Evolutionary conservation across 306 rosid species (phyloP).

Genomic region (Cercis canadensis): DNA sequence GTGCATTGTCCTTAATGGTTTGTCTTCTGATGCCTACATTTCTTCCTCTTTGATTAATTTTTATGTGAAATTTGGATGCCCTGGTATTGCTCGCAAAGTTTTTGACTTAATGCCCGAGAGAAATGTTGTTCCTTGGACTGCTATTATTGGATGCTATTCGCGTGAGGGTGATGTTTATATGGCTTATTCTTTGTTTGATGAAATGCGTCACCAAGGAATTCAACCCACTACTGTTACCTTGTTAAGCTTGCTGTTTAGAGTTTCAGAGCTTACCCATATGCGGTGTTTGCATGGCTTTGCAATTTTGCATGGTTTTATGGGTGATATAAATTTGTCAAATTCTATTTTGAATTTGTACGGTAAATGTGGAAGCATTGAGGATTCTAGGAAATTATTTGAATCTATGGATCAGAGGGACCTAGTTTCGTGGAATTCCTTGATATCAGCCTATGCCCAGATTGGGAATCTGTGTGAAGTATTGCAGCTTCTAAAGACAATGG

Average conservation of each 20-base stretch:
- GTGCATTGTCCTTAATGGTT: slow-evolving; percentile 50
- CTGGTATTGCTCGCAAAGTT: slow-evolving; percentile 54
- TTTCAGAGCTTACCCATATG: slow-evolving; percentile 47
- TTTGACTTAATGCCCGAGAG: slow-evolving; percentile 68
- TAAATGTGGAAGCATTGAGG: slow-evolving; percentile 61
- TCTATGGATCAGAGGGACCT: slow-evolving; percentile 55
- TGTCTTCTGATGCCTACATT: slow-evolving; percentile 59
- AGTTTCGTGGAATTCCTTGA: slow-evolving; percentile 76
- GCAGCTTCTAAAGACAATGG: slow-evolving; percentile 53
- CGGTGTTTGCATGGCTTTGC: slow-evolving; percentile 74
- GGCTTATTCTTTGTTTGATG: slow-evolving; percentile 52
- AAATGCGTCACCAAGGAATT: slow-evolving; percentile 60
- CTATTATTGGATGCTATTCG: slow-evolving; percentile 76
- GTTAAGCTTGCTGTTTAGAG: slow-evolving; percentile 61
- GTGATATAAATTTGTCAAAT: slow-evolving; percentile 56
- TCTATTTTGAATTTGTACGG: slow-evolving; percentile 63
- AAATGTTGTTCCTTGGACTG: slow-evolving; percentile 83
- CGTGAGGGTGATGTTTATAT: slow-evolving; percentile 36
- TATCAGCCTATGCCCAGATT: slow-evolving; percentile 57
- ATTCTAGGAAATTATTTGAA: slow-evolving; percentile 67
- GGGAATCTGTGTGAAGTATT: slow-evolving; percentile 54
- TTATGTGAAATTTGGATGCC: slow-evolving; percentile 53
- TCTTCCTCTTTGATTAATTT: slow-evolving; percentile 66
- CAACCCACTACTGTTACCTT: slow-evolving; percentile 65
- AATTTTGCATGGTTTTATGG: slow-evolving; percentile 61